Base-by-base conservation (phyloP, 352 stramenopile species). In the Globisporangium orthogonon region DNA sequence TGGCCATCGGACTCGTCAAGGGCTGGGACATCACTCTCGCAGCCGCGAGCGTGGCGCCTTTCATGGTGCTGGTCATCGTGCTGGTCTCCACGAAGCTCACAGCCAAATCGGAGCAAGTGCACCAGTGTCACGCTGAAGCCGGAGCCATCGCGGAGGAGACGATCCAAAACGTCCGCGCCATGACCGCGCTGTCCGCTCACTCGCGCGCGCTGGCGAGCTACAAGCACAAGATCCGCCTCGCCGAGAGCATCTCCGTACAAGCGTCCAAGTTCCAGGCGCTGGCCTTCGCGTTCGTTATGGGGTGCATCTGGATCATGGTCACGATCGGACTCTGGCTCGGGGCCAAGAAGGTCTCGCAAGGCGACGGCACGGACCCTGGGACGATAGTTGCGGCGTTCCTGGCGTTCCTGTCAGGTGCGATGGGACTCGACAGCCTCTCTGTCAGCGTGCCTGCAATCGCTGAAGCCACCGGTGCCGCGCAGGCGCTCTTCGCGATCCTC, bases 311-410 rank as follows among this genome's bases (percentile, higher is more conserved):
- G 71, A 1, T 81, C 49, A 83, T 78, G 69, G 77, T 74, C 55
- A 58, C 70, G 0, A 54, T 58, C 17, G 76, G 73, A 1, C 60
- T 86, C 4, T 86, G 76, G 76, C 85, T 83, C 53, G 70, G 74
- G 15, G 69, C 68, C 11, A 67, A 50, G 18, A 78, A 83, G 41
- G 72, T 79, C 9, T 47, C 60, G 0, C 50, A 63, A 7, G 48
- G 37, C 29, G 58, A 76, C n/a, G n/a, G n/a, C 40, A 52, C 69
- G 15, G 61, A 71, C 0, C 75, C 73, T 2, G 58, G 54, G 1
- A 47, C 51, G 1, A 72, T 85, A 28, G 84, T 88, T 45, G 51
- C 65, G 17, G 73, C 73, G 0, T 85, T 89, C 52, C 77, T 84
- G 35, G 78, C 58, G 10, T 76, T 86, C 13, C 9, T 89, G n/a